Evolutionary conservation across 768 basidiomycete species (phyloP).

Genomic region (Crassisporium funariophilum): DNA sequence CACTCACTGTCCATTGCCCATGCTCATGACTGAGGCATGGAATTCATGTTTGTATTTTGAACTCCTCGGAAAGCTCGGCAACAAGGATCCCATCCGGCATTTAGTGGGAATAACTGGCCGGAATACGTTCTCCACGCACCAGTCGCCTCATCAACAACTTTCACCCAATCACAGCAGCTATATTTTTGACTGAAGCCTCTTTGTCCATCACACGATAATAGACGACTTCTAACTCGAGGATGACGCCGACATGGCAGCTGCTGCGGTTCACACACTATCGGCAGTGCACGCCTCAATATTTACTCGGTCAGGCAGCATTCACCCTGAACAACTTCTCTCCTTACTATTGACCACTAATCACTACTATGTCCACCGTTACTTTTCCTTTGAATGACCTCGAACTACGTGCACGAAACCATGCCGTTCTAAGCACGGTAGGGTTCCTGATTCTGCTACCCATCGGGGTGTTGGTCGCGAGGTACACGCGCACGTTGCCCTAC

Average conservation of each 20-base stretch:
- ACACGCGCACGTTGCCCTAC: conserved; percentile 50
- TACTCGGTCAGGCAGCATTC: not conserved
- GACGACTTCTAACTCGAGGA: conserved; percentile 2
- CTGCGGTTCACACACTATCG: conserved; percentile 20
- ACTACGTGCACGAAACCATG: conserved; percentile 46
- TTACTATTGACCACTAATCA: no score
- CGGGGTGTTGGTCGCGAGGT: conserved; percentile 59
- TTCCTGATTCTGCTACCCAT: conserved; percentile 60
- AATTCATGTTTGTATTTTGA: no score
- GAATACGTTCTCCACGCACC: not conserved
- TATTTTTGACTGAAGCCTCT: conserved; percentile 1
- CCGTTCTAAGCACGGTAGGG: conserved; percentile 50
- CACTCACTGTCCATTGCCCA: conserved; percentile 1
- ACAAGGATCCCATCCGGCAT: no score
- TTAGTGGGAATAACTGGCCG: conserved; percentile 6
- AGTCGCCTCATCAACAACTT: not conserved
- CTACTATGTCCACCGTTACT: conserved; percentile 3
- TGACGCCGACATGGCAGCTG: conserved; percentile 12
- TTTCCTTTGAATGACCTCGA: conserved; percentile 28
- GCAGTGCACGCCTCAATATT: not conserved
- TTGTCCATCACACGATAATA: conserved; percentile 6
- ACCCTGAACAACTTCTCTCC: conserved; percentile 1
- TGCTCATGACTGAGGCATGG: not conserved
- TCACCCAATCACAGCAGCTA: conserved; percentile 1
- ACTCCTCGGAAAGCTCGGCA: no score